Evolutionary conservation across 2,329 filamentous ascomycete species (phyloP), one percentile per base, ranked within the genome.

Genomic region (Colletotrichum liriopes): DNA sequence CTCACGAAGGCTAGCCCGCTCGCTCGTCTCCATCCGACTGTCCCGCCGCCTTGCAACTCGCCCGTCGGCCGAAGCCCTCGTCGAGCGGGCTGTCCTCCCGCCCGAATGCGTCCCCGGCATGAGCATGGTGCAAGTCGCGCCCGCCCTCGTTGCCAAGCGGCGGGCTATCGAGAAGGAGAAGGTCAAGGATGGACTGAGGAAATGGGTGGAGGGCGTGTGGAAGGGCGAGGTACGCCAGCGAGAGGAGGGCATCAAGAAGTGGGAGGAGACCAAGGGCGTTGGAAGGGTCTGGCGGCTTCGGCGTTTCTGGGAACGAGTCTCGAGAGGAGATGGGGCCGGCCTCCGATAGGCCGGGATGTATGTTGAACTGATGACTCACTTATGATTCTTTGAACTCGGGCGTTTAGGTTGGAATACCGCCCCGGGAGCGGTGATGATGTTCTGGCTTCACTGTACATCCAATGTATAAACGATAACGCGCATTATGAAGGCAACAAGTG

Each of bases 251-350:
- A 80, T 87, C 32, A 82, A 80, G 73, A 78, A 77, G 71, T 84
- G 82, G 79, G 86, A 90, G 73, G 88, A 90, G 78, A 83, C 81
- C 39, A 81, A 82, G 0, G 88, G 89, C 0, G 80, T 89, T 0
- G 88, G 89, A 3, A 82, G 88, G 52, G 91, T 93, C 8, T 89
- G 90, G 86, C 85, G 88, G 29, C 78, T 94, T 68, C 87, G 87
- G 76, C 85, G 85, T 72, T 93, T 92, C 77, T 94, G 91, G 91
- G 92, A 93, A 81, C 84, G 85, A 29, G 83, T 93, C 43, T 85
- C 86, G 1, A 80, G 80, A 20, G 86, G 84, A 2, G 83, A 84
- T 56, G 74, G 67, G 9, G 43, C 35, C n/a, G 52, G 61, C 39
- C 55, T 58, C 43, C 55, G 62, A 67, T 73, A 73, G 67, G 67